Conservation (phyloP, 2,329 filamentous ascomycete genomes). For the Botrytis sinoallii region DNA sequence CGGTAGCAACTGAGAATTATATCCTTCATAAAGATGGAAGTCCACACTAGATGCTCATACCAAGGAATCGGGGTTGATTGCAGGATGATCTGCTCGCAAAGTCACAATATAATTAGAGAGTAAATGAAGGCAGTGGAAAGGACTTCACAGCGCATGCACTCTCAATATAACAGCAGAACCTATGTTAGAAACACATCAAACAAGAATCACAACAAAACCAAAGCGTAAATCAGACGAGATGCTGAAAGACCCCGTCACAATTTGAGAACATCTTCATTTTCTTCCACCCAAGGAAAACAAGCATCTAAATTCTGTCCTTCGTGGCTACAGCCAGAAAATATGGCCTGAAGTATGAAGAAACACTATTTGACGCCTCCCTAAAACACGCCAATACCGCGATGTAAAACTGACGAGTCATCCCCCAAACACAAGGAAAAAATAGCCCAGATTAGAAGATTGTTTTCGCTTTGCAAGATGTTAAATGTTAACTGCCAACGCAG, state of each 20-base stretch:
- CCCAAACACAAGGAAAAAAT: slow-evolving; percentile 18
- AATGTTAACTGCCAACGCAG: slow-evolving; percentile 5
- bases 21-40: background rate
- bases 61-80: background rate
- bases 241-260: background rate
- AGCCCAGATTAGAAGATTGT: slow-evolving; percentile 18
- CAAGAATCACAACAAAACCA: background rate
- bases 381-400: slow-evolving; percentile 28
- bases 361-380: slow-evolving; percentile 30
- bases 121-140: background rate
- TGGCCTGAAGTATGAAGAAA: slow-evolving; percentile 26
- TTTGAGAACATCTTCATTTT: slow-evolving; percentile 9
- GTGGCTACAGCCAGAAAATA: slow-evolving; percentile 12
- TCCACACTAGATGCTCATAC: background rate
- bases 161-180: background rate
- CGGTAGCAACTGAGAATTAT: background rate
- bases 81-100: background rate
- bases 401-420: slow-evolving; percentile 25
- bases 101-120: background rate
- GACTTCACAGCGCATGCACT: background rate
- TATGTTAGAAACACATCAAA: slow-evolving; percentile 10
- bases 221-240: background rate
- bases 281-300: slow-evolving; percentile 3
- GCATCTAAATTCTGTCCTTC: slow-evolving; percentile 22
- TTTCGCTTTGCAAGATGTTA: slow-evolving; percentile 19